A percentile compares a stretch with the other conserved stretches of the same genome.
Conservation (phyloP, 2,329 filamentous ascomycete species). For the Cladosporium sp. region DNA sequence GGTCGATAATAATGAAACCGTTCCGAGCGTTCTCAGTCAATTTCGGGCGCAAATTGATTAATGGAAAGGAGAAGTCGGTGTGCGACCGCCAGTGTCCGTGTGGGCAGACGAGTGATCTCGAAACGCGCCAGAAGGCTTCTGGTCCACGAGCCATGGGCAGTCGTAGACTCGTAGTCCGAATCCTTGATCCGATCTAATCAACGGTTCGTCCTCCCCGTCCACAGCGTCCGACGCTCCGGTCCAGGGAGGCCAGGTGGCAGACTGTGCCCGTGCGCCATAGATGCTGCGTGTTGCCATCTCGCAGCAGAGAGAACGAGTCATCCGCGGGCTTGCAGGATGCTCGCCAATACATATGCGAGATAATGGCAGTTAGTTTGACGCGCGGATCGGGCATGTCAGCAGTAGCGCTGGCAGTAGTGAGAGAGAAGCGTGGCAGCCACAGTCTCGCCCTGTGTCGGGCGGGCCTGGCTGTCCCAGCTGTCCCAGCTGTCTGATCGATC, state of each 20-base stretch:
- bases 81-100: slow-evolving; percentile 8
- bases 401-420: neutral
- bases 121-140: slow-evolving; percentile 9
- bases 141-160: neutral
- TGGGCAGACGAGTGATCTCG: neutral
- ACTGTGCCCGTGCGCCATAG: neutral
- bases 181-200: slow-evolving; percentile 6
- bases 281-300: too few relatives aligned
- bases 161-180: neutral
- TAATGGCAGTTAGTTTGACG: too few relatives aligned
- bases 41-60: slow-evolving; percentile 5
- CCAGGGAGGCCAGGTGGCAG: neutral
- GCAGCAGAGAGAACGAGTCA: slow-evolving; percentile 7
- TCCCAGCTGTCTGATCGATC: slow-evolving; percentile 9
- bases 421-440: slow-evolving; percentile 7
- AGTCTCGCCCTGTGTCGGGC: neutral
- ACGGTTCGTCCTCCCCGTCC: slow-evolving; percentile 3
- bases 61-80: slow-evolving; percentile 7
- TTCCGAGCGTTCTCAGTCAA: neutral
- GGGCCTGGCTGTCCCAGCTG: too few relatives aligned
- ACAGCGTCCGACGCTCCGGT: neutral
- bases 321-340: neutral
- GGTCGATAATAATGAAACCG: neutral
- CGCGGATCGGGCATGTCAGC: slow-evolving; percentile 11
- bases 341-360: too few relatives aligned